Percentiles rank a stretch among this genome's conserved stretches.
Evolutionary conservation across 331 rosid genomes (phyloP).

Genomic region (Stylosanthes scabra): DNA sequence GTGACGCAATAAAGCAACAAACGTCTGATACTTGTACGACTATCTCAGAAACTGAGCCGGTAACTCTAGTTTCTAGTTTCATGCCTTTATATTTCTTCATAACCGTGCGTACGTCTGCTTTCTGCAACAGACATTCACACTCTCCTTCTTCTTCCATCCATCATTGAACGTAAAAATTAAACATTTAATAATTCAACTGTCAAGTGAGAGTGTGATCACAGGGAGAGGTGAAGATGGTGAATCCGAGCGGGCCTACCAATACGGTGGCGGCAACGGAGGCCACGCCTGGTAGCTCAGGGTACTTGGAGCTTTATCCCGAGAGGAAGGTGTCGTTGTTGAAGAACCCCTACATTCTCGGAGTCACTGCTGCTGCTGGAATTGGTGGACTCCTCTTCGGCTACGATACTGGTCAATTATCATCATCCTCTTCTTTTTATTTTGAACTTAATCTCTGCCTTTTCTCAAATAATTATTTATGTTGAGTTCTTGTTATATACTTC

Average conservation of each 20-base stretch:
- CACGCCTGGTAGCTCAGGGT: conserved; percentile 48
- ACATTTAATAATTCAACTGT: too few species aligned
- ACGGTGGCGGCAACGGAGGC: conserved; percentile 16
- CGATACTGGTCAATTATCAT: conserved; percentile 56
- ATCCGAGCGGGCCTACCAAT: neutral
- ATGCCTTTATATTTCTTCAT: neutral
- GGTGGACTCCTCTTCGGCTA: conserved; percentile 54
- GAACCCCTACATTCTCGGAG: conserved; percentile 42
- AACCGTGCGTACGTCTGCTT: too few species aligned
- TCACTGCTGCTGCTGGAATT: conserved; percentile 50
- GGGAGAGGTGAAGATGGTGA: conserved; percentile 7
- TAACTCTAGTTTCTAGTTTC: neutral
- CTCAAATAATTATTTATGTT: too few species aligned
- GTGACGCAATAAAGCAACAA: neutral
- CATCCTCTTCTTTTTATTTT: too few species aligned
- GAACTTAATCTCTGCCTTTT: too few species aligned
- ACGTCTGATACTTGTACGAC: neutral
- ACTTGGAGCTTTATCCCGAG: conserved; percentile 49
- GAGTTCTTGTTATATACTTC: too few species aligned
- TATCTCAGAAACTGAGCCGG: neutral
- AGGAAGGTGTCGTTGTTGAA: conserved; percentile 44
- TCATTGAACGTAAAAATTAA: too few species aligned
- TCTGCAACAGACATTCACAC: too few species aligned
- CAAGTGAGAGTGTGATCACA: neutral
- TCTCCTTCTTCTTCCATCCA: too few species aligned